phyloP scores from a whole-genome alignment of 352 stramenopile species.

The Phytopythium delawarense region DNA sequence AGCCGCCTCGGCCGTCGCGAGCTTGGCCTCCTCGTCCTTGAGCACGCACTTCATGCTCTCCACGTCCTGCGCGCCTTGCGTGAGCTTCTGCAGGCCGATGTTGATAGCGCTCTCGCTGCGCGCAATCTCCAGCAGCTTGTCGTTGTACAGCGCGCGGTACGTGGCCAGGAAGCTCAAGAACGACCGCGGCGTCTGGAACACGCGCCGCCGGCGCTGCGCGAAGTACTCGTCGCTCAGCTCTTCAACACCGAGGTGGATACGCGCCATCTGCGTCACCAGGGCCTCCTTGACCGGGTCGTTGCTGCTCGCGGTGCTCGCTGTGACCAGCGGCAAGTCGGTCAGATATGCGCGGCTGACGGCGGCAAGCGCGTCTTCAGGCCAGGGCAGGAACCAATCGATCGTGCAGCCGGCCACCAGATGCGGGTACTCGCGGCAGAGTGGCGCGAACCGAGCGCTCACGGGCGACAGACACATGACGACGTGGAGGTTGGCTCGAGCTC shows the following conservation, averaged over 20 bases:
- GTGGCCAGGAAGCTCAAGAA: conserved; percentile 85
- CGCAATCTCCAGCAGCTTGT: conserved; percentile 76
- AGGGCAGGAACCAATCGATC: conserved; percentile 90
- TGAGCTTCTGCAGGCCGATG: conserved; percentile 86
- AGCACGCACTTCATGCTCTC: conserved; percentile 89
- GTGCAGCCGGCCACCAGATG: conserved; percentile 85
- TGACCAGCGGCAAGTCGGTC: conserved; percentile 57
- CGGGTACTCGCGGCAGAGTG: conserved; percentile 85
- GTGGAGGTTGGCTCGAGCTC: conserved; percentile 82
- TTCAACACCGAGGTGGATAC: conserved; percentile 72
- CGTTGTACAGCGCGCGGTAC: conserved; percentile 74
- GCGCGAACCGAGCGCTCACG: conserved; percentile 70
- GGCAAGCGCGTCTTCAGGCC: conserved; percentile 84
- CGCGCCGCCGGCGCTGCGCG: conserved; percentile 64
- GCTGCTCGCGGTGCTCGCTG: conserved; percentile 21
- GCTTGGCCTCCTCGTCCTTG: conserved; percentile 86
- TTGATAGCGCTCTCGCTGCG: conserved; percentile 80
- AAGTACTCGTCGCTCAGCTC: conserved; percentile 71
- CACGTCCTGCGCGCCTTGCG: conserved; percentile 83
- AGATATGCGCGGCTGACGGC: conserved; percentile 82
- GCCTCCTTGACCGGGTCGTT: conserved; percentile 45
- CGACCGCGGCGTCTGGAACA: conserved; percentile 88
- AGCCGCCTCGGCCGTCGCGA: conserved; percentile 71
- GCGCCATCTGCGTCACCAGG: conserved; percentile 66
- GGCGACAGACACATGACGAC: conserved; percentile 87